Base-by-base conservation (phyloP, 352 stramenopile species). In the Blastocystis hominis region DNA sequence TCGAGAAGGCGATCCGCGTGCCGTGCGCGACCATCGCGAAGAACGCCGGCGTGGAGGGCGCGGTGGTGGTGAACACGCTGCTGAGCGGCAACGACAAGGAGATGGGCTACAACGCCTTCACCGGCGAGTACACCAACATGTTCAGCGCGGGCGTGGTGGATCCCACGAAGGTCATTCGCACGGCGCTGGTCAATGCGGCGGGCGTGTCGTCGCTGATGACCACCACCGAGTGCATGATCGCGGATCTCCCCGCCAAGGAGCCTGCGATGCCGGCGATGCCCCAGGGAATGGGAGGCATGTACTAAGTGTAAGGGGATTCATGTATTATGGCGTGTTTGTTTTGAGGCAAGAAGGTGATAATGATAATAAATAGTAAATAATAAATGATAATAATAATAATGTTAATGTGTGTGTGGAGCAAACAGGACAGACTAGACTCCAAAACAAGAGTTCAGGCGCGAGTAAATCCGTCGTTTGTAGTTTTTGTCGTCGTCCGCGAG, bases 151-250 rank as follows among this genome's bases (percentile, higher is more conserved):
- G 97, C 90, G 98, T 99, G 90, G 93, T 93, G 69, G 91, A 93
- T 88, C 91, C 91, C n/a, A 93, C 90, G 42, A 98, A 98, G 93
- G 97, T 99, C 53, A 96, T 98, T 70, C 95, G 95, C 88, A 99
- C 96, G 86, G 97, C 96, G 40, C 92, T 99, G 80, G 92, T 98
- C 55, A 96, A 99, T 91, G 96, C 97, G 38, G 96, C 96, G 55
- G 98, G 94, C 89, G 97, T 99, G 36, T 95, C 97, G 47, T 97
- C 95, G 90, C 92, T 99, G 72, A 96, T 99, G 90, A 98, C 98
- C 91, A 99, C 97, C n/a, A 97, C 96, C 36, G 97, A 99, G 90
- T 80, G 70, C 55, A 80, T 80, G 70, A 80, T 80, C 40, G 72
- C 72, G 17, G 72, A 77, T 30, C 15, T 42, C 36, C 76, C 76